These are phyloP conservation scores for Phytophthora fragariae DNA, from an alignment of 352 stramenopile species.

Conservation along the genomic window DNA sequence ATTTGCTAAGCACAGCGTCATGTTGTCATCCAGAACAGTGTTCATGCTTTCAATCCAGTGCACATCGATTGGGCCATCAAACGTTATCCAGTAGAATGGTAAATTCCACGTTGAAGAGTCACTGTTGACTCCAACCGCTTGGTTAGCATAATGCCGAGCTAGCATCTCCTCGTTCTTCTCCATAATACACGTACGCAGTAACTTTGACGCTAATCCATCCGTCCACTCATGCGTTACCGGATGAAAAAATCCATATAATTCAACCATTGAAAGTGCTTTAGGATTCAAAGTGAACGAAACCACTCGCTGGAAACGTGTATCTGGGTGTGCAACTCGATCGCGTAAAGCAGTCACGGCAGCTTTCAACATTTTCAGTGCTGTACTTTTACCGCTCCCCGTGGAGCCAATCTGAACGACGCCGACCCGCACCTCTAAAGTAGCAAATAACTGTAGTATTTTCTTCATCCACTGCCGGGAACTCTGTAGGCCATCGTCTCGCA, in stretches of 20 bases:
- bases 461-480: conserved; percentile 73
- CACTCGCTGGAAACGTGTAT: conserved; percentile 65
- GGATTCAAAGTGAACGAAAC: conserved; percentile 77
- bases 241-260: conserved; percentile 90
- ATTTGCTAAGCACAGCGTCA: conserved; percentile 91
- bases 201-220: conserved; percentile 78
- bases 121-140: conserved; percentile 27
- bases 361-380: conserved; percentile 52
- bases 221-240: conserved; percentile 86
- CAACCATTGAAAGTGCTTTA: conserved; percentile 80
- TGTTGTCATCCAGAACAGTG: conserved; percentile 93
- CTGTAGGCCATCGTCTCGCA: conserved; percentile 69
- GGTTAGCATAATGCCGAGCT: conserved; percentile 24
- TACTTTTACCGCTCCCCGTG: conserved; percentile 81
- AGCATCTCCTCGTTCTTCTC: conserved; percentile 70
- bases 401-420: conserved; percentile 84
- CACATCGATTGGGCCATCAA: conserved; percentile 84
- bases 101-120: conserved; percentile 32
- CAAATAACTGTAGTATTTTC: conserved; percentile 93
- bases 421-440: conserved; percentile 92
- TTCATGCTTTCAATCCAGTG: conserved; percentile 91
- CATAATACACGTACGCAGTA: conserved; percentile 77
- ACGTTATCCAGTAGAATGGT: conserved; percentile 86
- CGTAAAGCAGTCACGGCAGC: conserved; percentile 58
- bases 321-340: conserved; percentile 54